These are phyloP conservation scores for Shiraia sp. DNA, from an alignment of 2,329 filamentous ascomycete genomes.

Conservation along the genomic window DNA sequence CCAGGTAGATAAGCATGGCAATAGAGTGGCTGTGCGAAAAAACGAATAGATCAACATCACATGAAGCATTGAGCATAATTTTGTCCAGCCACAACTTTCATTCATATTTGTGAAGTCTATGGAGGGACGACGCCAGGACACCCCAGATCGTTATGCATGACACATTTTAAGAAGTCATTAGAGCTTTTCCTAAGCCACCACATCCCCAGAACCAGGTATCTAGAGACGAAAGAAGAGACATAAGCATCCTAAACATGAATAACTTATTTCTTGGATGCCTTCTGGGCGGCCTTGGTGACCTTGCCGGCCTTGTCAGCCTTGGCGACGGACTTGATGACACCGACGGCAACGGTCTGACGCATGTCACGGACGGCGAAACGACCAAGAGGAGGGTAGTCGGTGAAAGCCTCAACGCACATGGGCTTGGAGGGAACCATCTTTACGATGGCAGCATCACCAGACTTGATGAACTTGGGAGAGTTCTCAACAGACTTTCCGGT, in stretches of 20 bases:
- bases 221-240: conserved; percentile 39
- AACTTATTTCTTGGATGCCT: conserved; percentile 50
- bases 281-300: conserved; percentile 55
- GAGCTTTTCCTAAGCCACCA: conserved; percentile 43
- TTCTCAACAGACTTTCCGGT: conserved; percentile 96
- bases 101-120: conserved; percentile 46
- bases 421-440: conserved; percentile 99
- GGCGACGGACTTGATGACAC: conserved; percentile 79
- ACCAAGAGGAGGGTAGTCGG: conserved; percentile 98
- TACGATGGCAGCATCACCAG: conserved; percentile 99
- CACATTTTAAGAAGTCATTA: conserved; percentile 38
- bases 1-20: not conserved
- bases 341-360: conserved; percentile 78
- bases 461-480: conserved; percentile 99
- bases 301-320: conserved; percentile 56
- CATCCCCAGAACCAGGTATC: conserved; percentile 44
- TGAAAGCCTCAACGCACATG: conserved; percentile 99
- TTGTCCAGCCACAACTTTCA: conserved; percentile 44
- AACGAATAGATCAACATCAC: conserved; percentile 3
- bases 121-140: conserved; percentile 43
- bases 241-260: conserved; percentile 32
- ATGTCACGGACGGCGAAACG: conserved; percentile 99
- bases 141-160: conserved; percentile 45
- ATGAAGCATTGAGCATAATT: conserved; percentile 2
- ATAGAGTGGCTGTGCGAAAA: not conserved